These are phyloP conservation scores for Penicillium sp. DNA, from an alignment of 2,329 filamentous ascomycete genomes.

Conservation along the genomic window DNA sequence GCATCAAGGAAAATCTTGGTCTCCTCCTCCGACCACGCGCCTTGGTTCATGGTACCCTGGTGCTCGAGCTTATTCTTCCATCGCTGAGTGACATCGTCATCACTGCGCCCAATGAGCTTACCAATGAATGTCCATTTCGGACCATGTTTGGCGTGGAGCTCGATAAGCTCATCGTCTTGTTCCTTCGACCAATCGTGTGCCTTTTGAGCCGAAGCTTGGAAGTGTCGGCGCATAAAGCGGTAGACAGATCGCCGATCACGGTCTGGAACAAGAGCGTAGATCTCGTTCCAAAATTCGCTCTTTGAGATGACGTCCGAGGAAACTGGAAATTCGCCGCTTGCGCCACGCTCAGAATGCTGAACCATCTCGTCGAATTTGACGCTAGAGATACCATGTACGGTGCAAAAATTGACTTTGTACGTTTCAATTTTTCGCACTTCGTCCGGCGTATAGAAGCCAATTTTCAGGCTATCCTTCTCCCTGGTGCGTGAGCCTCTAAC, in stretches of 20 bases:
- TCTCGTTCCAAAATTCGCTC: constrained; percentile 35
- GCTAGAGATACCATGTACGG: constrained; percentile 19
- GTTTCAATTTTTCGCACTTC: constrained; percentile 31
- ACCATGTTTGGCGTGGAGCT: constrained; percentile 30
- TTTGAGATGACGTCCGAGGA: constrained; percentile 21
- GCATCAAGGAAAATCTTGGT: constrained; percentile 24
- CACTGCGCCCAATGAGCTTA: constrained; percentile 35
- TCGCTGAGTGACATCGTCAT: constrained; percentile 42
- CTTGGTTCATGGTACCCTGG: constrained; percentile 32
- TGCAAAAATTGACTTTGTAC: constrained; percentile 36
- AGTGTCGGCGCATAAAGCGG: constrained; percentile 44
- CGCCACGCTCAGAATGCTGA: constrained; percentile 31
- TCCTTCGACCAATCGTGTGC: constrained; percentile 38
- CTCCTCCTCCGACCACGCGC: constrained; percentile 39
- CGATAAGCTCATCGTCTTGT: constrained; percentile 41
- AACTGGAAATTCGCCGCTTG: constrained; percentile 22
- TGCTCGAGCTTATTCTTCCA: constrained; percentile 44
- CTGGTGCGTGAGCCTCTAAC: constrained; percentile 7
- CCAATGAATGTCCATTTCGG: constrained; percentile 39
- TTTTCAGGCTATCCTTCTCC: constrained; percentile 15
- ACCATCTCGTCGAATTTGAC: constrained; percentile 32
- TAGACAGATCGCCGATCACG: constrained; percentile 38
- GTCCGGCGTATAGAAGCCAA: constrained; percentile 30
- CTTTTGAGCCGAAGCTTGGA: constrained; percentile 37
- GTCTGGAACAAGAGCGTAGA: constrained; percentile 35